Conservation (phyloP, 805 yeast genomes). For the Lipomyces sp. region DNA sequence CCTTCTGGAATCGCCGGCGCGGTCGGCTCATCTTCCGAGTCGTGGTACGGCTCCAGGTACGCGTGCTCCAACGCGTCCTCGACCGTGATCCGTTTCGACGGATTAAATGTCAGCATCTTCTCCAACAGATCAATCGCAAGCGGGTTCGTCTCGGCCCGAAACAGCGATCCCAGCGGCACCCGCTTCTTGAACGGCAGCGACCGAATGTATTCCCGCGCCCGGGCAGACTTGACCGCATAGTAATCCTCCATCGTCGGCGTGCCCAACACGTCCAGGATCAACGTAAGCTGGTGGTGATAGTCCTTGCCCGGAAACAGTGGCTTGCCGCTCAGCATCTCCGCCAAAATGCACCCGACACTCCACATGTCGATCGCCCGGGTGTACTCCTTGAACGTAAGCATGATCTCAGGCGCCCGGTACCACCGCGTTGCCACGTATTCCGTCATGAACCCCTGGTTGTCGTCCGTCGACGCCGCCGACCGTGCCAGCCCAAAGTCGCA, state of each 20-base stretch:
- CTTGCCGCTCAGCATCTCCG: slow-evolving; percentile 82
- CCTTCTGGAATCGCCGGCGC: slow-evolving; percentile 82
- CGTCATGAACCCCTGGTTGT: slow-evolving; percentile 82
- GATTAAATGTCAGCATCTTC: slow-evolving; percentile 80
- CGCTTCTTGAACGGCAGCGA: slow-evolving; percentile 74
- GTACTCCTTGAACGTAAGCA: slow-evolving; percentile 91
- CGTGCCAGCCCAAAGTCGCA: slow-evolving; percentile 94
- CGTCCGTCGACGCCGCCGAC: slow-evolving; percentile 60
- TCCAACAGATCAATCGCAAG: slow-evolving; percentile 69
- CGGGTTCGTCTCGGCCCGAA: slow-evolving; percentile 57
- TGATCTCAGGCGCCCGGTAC: slow-evolving; percentile 97
- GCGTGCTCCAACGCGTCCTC: slow-evolving; percentile 86
- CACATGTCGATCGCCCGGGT: slow-evolving; percentile 95
- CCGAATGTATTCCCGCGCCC: slow-evolving; percentile 88
- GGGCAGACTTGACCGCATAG: slow-evolving; percentile 56
- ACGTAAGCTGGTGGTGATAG: slow-evolving; percentile 85
- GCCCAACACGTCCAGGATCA: slow-evolving; percentile 83
- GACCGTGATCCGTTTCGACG: slow-evolving; percentile 79
- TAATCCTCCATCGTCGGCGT: slow-evolving; percentile 85
- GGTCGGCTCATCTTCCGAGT: slow-evolving; percentile 89
- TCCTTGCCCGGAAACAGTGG: slow-evolving; percentile 95
- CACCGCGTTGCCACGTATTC: slow-evolving; percentile 98
- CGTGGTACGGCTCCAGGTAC: slow-evolving; percentile 85
- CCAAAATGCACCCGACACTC: slow-evolving; percentile 96
- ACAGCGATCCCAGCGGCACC: slow-evolving; percentile 55